Conservation (phyloP, 768 basidiomycete genomes). For the Mycena rebaudengoi region DNA sequence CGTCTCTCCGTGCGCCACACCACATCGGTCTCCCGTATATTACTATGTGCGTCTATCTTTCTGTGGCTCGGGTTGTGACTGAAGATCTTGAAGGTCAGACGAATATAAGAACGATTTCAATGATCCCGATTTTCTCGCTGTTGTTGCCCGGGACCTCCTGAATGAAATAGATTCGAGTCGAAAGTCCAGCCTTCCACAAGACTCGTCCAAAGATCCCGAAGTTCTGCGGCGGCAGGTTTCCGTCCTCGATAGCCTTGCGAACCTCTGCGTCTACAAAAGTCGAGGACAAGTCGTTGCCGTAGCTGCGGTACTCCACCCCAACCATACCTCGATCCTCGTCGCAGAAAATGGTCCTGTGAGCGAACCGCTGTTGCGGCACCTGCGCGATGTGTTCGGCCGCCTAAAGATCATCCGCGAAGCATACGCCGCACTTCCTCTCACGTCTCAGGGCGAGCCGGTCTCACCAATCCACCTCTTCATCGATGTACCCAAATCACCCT, state of each 20-base stretch:
- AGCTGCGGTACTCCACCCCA: neutral
- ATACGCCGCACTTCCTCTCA: neutral
- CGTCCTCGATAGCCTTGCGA: neutral
- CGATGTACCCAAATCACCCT: neutral
- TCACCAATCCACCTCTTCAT: neutral
- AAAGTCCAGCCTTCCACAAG: neutral
- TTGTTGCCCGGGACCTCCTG: neutral
- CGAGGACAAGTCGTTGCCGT: neutral
- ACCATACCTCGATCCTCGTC: neutral
- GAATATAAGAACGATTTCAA: neutral
- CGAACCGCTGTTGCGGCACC: neutral
- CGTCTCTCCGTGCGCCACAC: too few relatives aligned
- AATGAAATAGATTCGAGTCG: neutral
- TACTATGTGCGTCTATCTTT: too few relatives aligned
- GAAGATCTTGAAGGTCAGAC: too few relatives aligned
- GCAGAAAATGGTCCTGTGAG: neutral
- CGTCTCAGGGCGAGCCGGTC: neutral
- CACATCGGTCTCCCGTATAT: too few relatives aligned
- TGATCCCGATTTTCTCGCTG: neutral
- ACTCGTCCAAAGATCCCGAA: neutral
- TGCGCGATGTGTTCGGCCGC: neutral
- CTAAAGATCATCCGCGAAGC: neutral
- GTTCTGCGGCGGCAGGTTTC: neutral
- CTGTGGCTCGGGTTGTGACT: too few relatives aligned
- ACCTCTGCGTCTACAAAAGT: neutral